Base-by-base conservation (phyloP, 2,329 filamentous ascomycete genomes). In the Fusarium protoensiforme region DNA sequence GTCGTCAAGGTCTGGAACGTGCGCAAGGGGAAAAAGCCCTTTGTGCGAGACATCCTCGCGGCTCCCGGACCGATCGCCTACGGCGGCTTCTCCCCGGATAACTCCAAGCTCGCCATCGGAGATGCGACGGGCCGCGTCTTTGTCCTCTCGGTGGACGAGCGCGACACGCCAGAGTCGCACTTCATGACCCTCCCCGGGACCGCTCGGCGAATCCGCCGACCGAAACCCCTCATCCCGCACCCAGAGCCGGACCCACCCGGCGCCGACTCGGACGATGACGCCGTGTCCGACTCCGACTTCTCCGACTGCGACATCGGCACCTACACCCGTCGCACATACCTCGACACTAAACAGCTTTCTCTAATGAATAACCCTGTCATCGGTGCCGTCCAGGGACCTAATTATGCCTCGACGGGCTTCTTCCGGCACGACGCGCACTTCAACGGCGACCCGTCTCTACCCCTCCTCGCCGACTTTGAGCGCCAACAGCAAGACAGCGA, bases 1-100 rank as follows among this genome's bases (percentile, higher is more conserved):
- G 83, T 88, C 0, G 84, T 92, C 18, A 91, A 90, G 68, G 88
- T 89, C 3, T 92, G 90, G 90, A 89, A 92, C 69, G 80, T 92
- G 10, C 86, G 88, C 11, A 83, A 83, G 51, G 76, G 58, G 59
- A 80, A 72, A 31, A 78, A 82, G 61, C 87, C 84, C 0, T 84
- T 88, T 51, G 83, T 92, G 7, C 85, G 87, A 24, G 84, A 87
- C 59, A 80, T 92, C 1, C 81, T 92, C 2, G 84, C 88, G 67
- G 86, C 87, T 2, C 84, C 88, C 0, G 89, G 86, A 0, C 88
- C 89, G 0, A 87, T 92, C 20, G 88, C 88, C 0, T 87, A 83
- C 65, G 90, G 90, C 1, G 84, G 85, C 3, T 92, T 92, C 67
- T 91, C 89, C 0, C 86, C 87, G 0, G 87, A 91, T 74, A 83